Evolutionary conservation across 768 basidiomycete genomes (phyloP).

Genomic region (Boletus patriciae): DNA sequence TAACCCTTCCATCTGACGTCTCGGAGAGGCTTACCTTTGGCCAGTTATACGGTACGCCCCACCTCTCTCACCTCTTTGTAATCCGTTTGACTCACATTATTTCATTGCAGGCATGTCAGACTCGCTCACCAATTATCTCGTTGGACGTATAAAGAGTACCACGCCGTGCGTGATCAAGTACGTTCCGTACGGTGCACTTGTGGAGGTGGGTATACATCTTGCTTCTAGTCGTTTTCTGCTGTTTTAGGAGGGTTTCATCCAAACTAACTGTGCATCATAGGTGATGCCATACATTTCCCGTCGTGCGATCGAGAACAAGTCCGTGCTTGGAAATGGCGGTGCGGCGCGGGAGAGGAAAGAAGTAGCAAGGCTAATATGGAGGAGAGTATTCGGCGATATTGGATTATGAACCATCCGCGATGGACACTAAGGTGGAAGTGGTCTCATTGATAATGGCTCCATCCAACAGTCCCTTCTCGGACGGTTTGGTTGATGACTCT

Average conservation of each 20-base stretch:
- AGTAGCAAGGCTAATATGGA: conserved; percentile 30
- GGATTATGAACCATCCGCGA: conserved; percentile 19
- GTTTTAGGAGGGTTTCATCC: no score
- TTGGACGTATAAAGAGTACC: conserved; percentile 46
- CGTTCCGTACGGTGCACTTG: conserved; percentile 72
- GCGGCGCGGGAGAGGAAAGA: conserved; percentile 45
- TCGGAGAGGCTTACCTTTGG: conserved; percentile 70
- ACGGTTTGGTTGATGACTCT: neutral
- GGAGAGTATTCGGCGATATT: conserved; percentile 31
- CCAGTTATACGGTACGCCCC: conserved; percentile 74
- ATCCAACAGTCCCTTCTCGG: neutral
- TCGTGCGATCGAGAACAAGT: conserved; percentile 92
- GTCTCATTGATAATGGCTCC: neutral
- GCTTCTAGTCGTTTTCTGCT: neutral
- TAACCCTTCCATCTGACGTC: conserved; percentile 52
- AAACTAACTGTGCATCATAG: conserved; percentile 31
- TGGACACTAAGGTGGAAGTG: neutral
- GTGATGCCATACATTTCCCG: conserved; percentile 90
- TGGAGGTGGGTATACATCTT: conserved; percentile 45
- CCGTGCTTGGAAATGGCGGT: conserved; percentile 70
- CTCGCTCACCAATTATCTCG: conserved; percentile 70
- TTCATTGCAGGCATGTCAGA: conserved; percentile 75
- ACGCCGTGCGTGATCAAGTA: conserved; percentile 84
- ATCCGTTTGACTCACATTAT: neutral
- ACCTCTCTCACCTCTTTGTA: neutral